Percentiles rank a stretch among this genome's conserved stretches.
phyloP scores from a whole-genome alignment of 495 filamentous ascomycete genomes.

The Penicillium soppii region DNA sequence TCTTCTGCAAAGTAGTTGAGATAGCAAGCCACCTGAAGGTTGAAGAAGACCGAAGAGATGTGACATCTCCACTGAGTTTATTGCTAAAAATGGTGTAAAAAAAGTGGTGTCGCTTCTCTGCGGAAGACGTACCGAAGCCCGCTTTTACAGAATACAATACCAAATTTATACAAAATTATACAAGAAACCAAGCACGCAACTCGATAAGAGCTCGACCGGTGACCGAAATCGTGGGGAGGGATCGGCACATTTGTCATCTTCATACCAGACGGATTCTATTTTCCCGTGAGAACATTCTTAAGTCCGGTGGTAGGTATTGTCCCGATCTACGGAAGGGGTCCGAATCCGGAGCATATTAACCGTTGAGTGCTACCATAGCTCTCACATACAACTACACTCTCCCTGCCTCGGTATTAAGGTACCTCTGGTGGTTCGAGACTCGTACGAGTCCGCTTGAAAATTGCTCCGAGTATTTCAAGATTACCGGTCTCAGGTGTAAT shows the following conservation, averaged over 20 bases:
- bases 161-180: slow-evolving; percentile 1
- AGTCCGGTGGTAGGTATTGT: slow-evolving; percentile 13
- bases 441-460: slow-evolving; percentile 10
- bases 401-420: not conserved
- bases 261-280: slow-evolving; percentile 45
- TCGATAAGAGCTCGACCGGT: slow-evolving; percentile 27
- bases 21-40: not conserved
- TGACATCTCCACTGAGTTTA: slow-evolving; percentile 6
- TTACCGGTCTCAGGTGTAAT: slow-evolving; percentile 3
- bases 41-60: not conserved
- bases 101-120: not conserved
- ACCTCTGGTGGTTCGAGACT: no score
- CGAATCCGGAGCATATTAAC: slow-evolving; percentile 28
- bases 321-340: slow-evolving; percentile 12
- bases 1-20: not conserved
- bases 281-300: slow-evolving; percentile 28
- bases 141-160: not conserved
- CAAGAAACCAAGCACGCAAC: slow-evolving; percentile 1
- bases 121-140: not conserved
- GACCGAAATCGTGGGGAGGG: slow-evolving; percentile 39
- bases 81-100: not conserved
- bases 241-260: slow-evolving; percentile 46
- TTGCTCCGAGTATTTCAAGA: slow-evolving; percentile 6
- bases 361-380: slow-evolving; percentile 2
- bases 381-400: not conserved